Conservation (phyloP, 2,329 filamentous ascomycete genomes). For the Colletotrichum sp. region DNA sequence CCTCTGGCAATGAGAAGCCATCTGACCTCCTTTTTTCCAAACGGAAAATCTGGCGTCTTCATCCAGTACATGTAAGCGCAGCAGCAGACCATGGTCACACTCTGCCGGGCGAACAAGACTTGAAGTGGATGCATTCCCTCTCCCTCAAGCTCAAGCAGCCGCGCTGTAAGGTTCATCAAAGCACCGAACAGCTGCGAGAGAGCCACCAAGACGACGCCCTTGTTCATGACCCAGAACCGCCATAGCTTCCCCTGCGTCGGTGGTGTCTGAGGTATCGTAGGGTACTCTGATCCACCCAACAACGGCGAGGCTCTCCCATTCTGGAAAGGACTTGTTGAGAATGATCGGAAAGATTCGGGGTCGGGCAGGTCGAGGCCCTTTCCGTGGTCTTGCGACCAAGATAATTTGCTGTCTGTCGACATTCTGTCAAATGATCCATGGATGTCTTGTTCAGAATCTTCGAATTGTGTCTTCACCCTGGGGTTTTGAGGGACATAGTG, state of each 20-base stretch:
- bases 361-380: slow-evolving; percentile 28
- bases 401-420: slow-evolving; percentile 26
- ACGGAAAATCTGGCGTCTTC: slow-evolving; percentile 70
- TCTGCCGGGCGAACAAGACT: slow-evolving; percentile 82
- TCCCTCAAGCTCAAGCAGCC: slow-evolving; percentile 75
- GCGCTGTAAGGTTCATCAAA: slow-evolving; percentile 83
- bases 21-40: slow-evolving; percentile 71
- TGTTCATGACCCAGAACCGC: slow-evolving; percentile 67
- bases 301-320: slow-evolving; percentile 29
- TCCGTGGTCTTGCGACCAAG: slow-evolving; percentile 22
- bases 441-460: slow-evolving; percentile 26
- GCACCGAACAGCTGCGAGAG: slow-evolving; percentile 81
- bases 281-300: slow-evolving; percentile 21
- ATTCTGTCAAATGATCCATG: slow-evolving; percentile 29
- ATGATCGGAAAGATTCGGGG: slow-evolving; percentile 36
- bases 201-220: slow-evolving; percentile 75
- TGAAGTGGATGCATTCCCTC: slow-evolving; percentile 82
- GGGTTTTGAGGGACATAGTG: slow-evolving; percentile 27
- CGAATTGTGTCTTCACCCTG: slow-evolving; percentile 23
- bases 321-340: slow-evolving; percentile 44
- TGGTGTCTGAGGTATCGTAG: slow-evolving; percentile 5
- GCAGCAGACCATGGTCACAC: slow-evolving; percentile 71
- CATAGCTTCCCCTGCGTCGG: slow-evolving; percentile 16
- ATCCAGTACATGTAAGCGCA: slow-evolving; percentile 76
- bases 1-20: slow-evolving; percentile 72